phyloP scores from a whole-genome alignment of 768 basidiomycete genomes.

The Naganishia vaughanmartiniae region DNA sequence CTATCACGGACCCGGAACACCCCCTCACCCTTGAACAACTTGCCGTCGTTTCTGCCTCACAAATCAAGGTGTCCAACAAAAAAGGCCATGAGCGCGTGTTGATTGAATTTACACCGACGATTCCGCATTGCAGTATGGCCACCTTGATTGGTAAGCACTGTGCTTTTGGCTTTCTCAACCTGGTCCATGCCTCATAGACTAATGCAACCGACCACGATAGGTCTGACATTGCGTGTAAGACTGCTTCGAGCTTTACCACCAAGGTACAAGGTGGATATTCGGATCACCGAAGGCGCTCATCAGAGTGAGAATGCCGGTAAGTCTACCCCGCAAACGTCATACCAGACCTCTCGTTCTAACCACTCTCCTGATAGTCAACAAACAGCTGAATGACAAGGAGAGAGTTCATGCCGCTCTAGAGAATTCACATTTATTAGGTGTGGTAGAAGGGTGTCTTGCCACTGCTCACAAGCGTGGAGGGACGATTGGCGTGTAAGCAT shows the following conservation, averaged over 20 bases:
- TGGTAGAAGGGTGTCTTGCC: conserved; percentile 74
- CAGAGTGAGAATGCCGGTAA: conserved; percentile 85
- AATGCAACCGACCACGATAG: conserved; percentile 53
- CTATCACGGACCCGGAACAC: conserved; percentile 93
- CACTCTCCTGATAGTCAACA: conserved; percentile 69
- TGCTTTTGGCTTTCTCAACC: background rate
- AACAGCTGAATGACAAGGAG: conserved; percentile 98
- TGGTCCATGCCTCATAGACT: background rate
- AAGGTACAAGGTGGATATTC: conserved; percentile 91
- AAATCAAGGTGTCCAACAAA: conserved; percentile 62
- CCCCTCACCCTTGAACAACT: conserved; percentile 88
- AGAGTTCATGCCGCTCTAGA: conserved; percentile 95
- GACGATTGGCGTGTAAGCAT: background rate
- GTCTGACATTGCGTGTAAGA: conserved; percentile 91
- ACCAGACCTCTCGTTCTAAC: background rate
- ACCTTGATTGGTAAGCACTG: conserved; percentile 76
- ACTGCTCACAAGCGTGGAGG: conserved; percentile 54
- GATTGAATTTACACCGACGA: conserved; percentile 94
- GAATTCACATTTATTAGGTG: conserved; percentile 78
- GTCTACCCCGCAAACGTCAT: conserved; percentile 39
- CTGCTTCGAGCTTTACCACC: conserved; percentile 83
- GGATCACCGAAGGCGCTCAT: conserved; percentile 89
- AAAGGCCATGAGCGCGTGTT: conserved; percentile 63
- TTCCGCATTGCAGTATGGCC: conserved; percentile 96
- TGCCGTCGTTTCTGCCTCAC: conserved; percentile 85